A percentile compares a stretch with the other conserved stretches of the same genome.
Evolutionary conservation across 768 basidiomycete genomes (phyloP).

Genomic region (Amanita rimosa): DNA sequence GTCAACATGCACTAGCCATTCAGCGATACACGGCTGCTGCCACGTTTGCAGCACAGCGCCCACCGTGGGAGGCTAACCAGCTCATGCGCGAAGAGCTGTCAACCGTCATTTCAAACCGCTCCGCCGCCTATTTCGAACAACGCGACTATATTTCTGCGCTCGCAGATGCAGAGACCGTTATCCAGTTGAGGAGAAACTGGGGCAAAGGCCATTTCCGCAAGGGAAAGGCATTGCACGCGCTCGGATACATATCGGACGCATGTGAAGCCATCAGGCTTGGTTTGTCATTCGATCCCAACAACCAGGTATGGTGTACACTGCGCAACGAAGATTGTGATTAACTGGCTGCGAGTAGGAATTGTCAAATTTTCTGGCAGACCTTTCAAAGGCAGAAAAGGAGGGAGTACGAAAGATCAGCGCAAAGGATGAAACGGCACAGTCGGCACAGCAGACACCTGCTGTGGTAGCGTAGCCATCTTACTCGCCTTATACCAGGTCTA

Average conservation of each 20-base stretch:
- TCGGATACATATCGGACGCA: conserved; percentile 63
- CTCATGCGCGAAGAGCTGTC: conserved; percentile 86
- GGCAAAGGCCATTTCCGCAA: conserved; percentile 94
- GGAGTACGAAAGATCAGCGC: neutral
- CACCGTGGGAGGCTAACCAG: conserved; percentile 81
- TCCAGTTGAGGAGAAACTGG: conserved; percentile 78
- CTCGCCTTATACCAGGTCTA: neutral
- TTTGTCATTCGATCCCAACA: conserved; percentile 65
- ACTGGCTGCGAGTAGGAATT: conserved; percentile 8
- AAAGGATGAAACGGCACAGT: neutral
- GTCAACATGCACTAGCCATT: conserved; percentile 62
- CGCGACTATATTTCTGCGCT: conserved; percentile 70
- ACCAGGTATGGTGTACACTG: conserved; percentile 18
- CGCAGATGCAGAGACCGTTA: conserved; percentile 86
- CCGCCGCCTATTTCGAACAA: conserved; percentile 72
- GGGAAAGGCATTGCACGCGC: conserved; percentile 75
- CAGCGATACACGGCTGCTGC: conserved; percentile 72
- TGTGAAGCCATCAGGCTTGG: conserved; percentile 75
- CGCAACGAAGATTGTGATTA: too few species aligned
- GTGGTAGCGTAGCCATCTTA: neutral
- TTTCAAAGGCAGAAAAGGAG: neutral
- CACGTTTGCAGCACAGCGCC: conserved; percentile 64
- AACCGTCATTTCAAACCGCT: conserved; percentile 83
- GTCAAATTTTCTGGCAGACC: neutral
- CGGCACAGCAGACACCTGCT: too few species aligned